Base-by-base conservation (phyloP, 1,139 yeast species). In the Debaryomyces nepalensis region DNA sequence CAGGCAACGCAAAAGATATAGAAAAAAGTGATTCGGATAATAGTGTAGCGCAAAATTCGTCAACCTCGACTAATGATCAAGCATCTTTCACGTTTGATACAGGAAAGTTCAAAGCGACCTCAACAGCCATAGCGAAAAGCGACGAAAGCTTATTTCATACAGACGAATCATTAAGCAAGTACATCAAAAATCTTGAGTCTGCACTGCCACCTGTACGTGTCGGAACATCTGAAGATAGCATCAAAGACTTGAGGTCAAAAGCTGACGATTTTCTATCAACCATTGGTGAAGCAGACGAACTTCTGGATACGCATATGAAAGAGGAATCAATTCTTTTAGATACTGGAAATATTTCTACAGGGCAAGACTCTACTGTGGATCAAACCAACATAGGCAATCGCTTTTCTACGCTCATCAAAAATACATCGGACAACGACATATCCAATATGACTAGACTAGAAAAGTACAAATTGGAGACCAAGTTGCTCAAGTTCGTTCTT, bases 401-500 rank as follows among this genome's bases (percentile, higher is more conserved):
- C 4, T 5, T 40, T 18, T 15, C 44, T 8, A 29, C 18, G 12
- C 15, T 37, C 5, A 30, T 42, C 4, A 44, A 37, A 14, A 37
- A 40, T n/a, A 38, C 48, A 19, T 34, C 48, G 1, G 52, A 54
- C 27, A 47, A 52, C 1, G 63, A 57, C 4, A 42, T 67, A 10
- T 44, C 50, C 6, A 16, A 30, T 3, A 40, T 69, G 47, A 39
- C 57, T 11, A 35, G 26, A 3, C 39, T 46, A 4, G 59, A 66
- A 22, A 54, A 48, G 39, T 56, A 54, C 42, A 52, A 58, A 4
- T 48, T 70, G 42, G 75, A 71, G 46, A 61, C 73, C 0, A 52
- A 57, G 26, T 48, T 70, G 42, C 54, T 70, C 52, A 44, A 53
- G 35, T 60, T 70, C 38, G 66, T 70, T 64, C 49, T 68, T 24